A percentile compares a stretch with the other conserved stretches of the same genome.
Evolutionary conservation across 495 filamentous ascomycete species (phyloP).

Genomic region (Neurospora sp.): DNA sequence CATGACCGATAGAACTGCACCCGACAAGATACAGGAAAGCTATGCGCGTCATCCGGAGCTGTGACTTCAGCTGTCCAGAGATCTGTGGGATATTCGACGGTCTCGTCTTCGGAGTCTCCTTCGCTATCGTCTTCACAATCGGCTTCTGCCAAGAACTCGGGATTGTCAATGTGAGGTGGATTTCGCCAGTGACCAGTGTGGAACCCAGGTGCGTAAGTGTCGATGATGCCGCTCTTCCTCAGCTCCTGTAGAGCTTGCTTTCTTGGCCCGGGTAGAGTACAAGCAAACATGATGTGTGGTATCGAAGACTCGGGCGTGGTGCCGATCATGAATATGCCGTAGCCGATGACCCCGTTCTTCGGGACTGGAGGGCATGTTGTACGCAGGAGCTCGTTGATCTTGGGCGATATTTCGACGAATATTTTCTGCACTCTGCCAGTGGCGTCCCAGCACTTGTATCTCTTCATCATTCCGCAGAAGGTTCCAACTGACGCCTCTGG

Average conservation of each 20-base stretch:
- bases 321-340: not conserved
- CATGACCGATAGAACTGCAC: not conserved
- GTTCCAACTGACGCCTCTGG: not conserved
- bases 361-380: not conserved
- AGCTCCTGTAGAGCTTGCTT: not conserved
- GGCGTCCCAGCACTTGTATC: not conserved
- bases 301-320: not conserved
- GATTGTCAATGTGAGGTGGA: not conserved
- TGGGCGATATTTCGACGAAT: not conserved
- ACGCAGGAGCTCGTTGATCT: not conserved
- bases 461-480: not conserved
- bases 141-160: not conserved
- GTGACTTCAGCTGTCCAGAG: not conserved
- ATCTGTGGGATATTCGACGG: not conserved
- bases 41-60: not conserved
- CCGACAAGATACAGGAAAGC: not conserved
- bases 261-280: not conserved
- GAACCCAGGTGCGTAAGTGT: not conserved
- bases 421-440: not conserved
- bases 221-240: not conserved
- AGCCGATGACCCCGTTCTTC: not conserved
- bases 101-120: not conserved
- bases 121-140: not conserved
- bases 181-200: not conserved
- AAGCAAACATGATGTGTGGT: not conserved